Percentiles rank a stretch among this genome's conserved stretches.
Evolutionary conservation across 495 filamentous ascomycete genomes (phyloP).

Genomic region (Thozetella sp.): DNA sequence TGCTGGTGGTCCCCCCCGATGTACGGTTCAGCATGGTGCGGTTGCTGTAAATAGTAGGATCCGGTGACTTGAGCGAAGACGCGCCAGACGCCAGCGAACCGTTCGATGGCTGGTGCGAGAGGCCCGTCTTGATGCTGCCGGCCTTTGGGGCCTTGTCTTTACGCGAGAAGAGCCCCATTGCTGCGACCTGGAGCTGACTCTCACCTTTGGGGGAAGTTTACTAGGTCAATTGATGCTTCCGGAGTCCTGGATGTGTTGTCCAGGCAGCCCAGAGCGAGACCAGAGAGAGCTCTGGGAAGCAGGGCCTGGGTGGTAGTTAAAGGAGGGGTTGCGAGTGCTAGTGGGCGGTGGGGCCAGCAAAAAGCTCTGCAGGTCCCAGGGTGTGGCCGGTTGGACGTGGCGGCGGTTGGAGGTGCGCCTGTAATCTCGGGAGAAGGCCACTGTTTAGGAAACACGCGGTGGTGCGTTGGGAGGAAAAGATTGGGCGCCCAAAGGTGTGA

Average conservation of each 20-base stretch:
- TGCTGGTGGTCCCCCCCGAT: conserved; percentile 35
- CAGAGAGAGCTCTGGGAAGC: not conserved
- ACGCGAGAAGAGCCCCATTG: conserved; percentile 56
- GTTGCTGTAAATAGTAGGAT: conserved; percentile 20
- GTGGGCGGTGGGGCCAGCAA: not conserved
- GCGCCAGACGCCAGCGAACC: conserved; percentile 31
- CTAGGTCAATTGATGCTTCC: no score
- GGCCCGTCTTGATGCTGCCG: conserved; percentile 25
- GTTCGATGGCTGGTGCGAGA: conserved; percentile 29
- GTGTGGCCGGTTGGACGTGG: no score
- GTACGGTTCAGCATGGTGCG: conserved; percentile 34
- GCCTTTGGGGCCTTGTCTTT: conserved; percentile 47
- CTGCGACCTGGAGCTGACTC: conserved; percentile 8
- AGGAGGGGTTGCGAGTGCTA: no score
- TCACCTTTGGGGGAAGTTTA: conserved; percentile 10
- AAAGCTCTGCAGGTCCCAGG: not conserved
- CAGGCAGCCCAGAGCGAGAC: not conserved
- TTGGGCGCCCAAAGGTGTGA: not conserved
- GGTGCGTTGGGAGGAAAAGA: not conserved
- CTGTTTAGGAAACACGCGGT: not conserved
- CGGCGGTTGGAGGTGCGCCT: not conserved
- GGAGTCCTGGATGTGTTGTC: no score
- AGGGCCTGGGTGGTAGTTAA: no score
- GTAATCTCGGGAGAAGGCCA: not conserved
- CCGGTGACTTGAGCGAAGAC: conserved; percentile 29